Evolutionary conservation across 495 filamentous ascomycete species (phyloP), one percentile per base, ranked within the genome.

Genomic region (Neurospora sp.): DNA sequence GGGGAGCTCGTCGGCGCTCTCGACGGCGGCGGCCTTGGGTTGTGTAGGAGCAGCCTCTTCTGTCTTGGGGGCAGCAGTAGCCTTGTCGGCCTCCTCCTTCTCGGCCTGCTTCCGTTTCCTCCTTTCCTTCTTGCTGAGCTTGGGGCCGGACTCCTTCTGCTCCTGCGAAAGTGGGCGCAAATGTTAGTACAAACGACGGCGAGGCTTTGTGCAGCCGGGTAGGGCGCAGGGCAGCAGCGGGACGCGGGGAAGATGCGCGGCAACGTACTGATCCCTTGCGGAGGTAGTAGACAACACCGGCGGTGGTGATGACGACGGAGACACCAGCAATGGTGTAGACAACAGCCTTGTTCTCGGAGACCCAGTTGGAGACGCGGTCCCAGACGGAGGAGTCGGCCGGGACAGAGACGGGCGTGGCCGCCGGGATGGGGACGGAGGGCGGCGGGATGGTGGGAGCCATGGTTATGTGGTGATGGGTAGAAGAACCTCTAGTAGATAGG

Each of bases 281-380:
- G 69, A 97, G 85, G 80, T 97, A 97, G 85, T 98, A 98, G 77
- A 95, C 91, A 22, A 92, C 92, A 76, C 94, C 96, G 37, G 94
- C 96, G 74, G 91, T 90, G 38, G 92, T 94, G 72, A 94, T 92
- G 38, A 98, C 93, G 40, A 98, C 89, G 61, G 94, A 94, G 38
- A 97, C 91, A 81, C 95, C 96, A 72, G 93, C 93, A 83, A 98
- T 92, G 74, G 96, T 97, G 82, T 97, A 99, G 45, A 97, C 96
- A 68, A 94, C 85, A 48, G 91, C 92, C 84, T 97, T 99, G 81
- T 99, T 91, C 78, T 98, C 96, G 0, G 94, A 93, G 35, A 91
- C 93, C 94, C 95, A 99, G 82, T 88, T 92, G 75, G 93, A 92
- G 78, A 98, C 83, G 73, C 94, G 90, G 82, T 95, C 91, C 93